Base-by-base conservation (phyloP, 768 basidiomycete genomes). In the Trametes sanguinea region DNA sequence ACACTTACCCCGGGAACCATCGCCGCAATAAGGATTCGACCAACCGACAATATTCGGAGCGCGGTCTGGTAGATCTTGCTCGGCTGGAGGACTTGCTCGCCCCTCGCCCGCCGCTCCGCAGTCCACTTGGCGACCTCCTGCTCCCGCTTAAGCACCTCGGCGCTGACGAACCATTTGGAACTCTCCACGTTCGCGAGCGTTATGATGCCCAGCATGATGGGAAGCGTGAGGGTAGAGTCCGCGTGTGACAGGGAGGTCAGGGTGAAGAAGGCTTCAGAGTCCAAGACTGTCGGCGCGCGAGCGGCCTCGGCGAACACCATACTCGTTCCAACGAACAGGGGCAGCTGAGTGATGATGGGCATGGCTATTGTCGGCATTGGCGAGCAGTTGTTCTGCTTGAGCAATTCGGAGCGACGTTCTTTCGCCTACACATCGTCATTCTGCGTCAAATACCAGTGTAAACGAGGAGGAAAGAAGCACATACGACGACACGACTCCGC, bases 131-230 rank as follows among this genome's bases (percentile, higher is more conserved):
- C 80, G 35, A 81, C 76, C 40, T 76, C 73, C 56, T 77, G 78
- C 57, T 81, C 75, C 44, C 81, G 81, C 68, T 83, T 79, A 42
- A 78, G 79, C 64, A 85, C 83, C 14, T 80, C 81, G 4, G 85
- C 79, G 35, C 80, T 83, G 76, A 86, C 77, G 62, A 92, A 82
- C 90, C 89, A 92, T 43, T 83, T 83, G 39, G 85, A 82, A 7
- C 88, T 85, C 69, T 94, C 92, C 10, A 91, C 87, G 64, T 92
- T 92, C 2, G 87, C 88, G 77, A 93, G 79, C 9, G 89, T 90
- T 43, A 91, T 71, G 48, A 92, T 72, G 6, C 92, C 92, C 22
- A 92, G 77, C 2, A 83, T 75, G 53, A 93, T 85, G 2, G 92
- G 92, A 1, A 93, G 72, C 11, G 82, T 75, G 68, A 82, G 81